A percentile compares a stretch with the other conserved stretches of the same genome.
phyloP scores from a whole-genome alignment of 257 asterid genomes.

The Gynochthodes officinalis region DNA sequence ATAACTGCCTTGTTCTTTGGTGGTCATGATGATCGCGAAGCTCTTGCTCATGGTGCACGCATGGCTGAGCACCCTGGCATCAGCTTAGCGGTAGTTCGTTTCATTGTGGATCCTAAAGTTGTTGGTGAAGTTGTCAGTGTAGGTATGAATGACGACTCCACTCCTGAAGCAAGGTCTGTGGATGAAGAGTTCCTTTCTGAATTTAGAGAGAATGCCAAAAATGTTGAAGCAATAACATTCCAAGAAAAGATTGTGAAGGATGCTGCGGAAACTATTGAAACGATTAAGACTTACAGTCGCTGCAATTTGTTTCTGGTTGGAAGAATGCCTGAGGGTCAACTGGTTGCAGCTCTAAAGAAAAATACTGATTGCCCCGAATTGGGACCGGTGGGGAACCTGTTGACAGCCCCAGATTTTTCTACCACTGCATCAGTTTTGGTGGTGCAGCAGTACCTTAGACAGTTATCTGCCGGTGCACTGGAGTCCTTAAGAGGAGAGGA shows the following conservation, averaged over 20 bases:
- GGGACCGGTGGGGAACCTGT: conserved; percentile 48
- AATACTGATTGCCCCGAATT: conserved; percentile 48
- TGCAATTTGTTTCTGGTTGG: conserved; percentile 53
- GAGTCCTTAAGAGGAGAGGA: conserved; percentile 31
- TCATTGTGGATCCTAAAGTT: conserved; percentile 30
- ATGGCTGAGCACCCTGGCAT: conserved; percentile 67
- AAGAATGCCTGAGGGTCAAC: conserved; percentile 43
- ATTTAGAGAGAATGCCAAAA: conserved; percentile 21
- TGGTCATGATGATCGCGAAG: conserved; percentile 55
- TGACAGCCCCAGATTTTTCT: conserved; percentile 36
- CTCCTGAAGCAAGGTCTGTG: conserved; percentile 10
- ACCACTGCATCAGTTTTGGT: conserved; percentile 55
- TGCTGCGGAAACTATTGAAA: conserved; percentile 22
- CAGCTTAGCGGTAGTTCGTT: conserved; percentile 32
- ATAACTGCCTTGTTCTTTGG: conserved; percentile 51
- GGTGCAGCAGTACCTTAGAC: conserved; percentile 50
- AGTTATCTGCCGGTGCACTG: conserved; percentile 33
- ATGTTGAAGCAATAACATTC: conserved; percentile 29
- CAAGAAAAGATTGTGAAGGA: conserved; percentile 30
- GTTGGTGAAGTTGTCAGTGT: conserved; percentile 22
- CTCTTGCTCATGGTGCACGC: conserved; percentile 45
- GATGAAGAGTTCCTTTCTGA: conserved; percentile 34
- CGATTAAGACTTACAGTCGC: conserved; percentile 16
- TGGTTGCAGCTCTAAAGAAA: conserved; percentile 29
- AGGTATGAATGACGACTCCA: conserved; percentile 9